Percentiles rank a stretch among this genome's conserved stretches.
These are phyloP conservation scores for Neurospora sublineolata DNA, from an alignment of 495 filamentous ascomycete species.

Conservation along the genomic window DNA sequence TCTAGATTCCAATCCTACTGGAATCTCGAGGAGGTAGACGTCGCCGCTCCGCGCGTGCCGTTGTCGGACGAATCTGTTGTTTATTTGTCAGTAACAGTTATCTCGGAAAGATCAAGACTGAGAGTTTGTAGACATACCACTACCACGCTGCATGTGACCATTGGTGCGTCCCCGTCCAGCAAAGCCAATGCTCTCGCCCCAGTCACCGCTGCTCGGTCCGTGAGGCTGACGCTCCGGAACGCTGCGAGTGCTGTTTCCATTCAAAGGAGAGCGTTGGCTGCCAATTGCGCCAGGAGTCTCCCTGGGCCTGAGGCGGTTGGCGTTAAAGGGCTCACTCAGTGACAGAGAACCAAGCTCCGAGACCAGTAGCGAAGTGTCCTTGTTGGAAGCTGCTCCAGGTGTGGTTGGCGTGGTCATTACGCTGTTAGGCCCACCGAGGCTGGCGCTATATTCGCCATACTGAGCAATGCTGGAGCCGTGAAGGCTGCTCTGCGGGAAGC, in stretches of 20 bases:
- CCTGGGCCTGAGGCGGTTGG: conserved; percentile 31
- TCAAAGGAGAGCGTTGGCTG: conserved; percentile 68
- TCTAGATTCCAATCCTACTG: conserved; percentile 10
- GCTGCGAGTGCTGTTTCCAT: conserved; percentile 50
- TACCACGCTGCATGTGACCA: conserved; percentile 70
- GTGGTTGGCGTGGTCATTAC: conserved; percentile 25
- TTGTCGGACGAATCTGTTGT: conserved; percentile 24
- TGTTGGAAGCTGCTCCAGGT: conserved; percentile 48
- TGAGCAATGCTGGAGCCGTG: conserved; percentile 54
- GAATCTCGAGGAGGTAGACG: conserved; percentile 17
- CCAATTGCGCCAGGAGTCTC: conserved; percentile 64
- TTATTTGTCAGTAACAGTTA: not conserved
- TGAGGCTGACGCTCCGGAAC: conserved; percentile 73
- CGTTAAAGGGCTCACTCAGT: conserved; percentile 52
- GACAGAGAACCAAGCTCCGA: conserved; percentile 47
- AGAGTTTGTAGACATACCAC: conserved; percentile 39
- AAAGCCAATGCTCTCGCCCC: conserved; percentile 58
- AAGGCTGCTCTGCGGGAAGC: conserved; percentile 24
- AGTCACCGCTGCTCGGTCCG: conserved; percentile 62
- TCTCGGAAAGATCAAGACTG: not conserved
- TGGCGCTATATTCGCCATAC: conserved; percentile 31
- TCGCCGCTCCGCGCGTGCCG: conserved; percentile 13
- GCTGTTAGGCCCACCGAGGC: conserved; percentile 26
- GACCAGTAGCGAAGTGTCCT: conserved; percentile 46
- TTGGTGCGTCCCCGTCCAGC: conserved; percentile 53